Evolutionary conservation across 768 basidiomycete species (phyloP).

Genomic region (Candolleomyces aberdarensis): DNA sequence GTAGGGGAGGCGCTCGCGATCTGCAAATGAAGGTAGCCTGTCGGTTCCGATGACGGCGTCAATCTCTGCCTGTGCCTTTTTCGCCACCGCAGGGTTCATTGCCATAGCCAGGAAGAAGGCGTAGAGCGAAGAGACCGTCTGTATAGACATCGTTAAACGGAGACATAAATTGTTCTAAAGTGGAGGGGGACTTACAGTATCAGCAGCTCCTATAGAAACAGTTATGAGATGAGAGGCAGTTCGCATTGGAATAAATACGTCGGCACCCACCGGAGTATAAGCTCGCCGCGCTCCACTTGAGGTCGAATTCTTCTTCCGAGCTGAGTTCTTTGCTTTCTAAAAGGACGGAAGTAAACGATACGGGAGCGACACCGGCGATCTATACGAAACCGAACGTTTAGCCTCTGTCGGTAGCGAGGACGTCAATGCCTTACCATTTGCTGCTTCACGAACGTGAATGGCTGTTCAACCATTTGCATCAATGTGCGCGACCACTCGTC

Average conservation of each 20-base stretch:
- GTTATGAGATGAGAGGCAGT: background rate
- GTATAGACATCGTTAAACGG: background rate
- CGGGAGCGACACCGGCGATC: constrained; percentile 55
- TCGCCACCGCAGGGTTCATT: constrained; percentile 51
- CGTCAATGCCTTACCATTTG: constrained; percentile 44
- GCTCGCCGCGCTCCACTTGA: constrained; percentile 67
- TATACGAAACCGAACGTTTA: constrained; percentile 20
- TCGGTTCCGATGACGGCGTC: constrained; percentile 57
- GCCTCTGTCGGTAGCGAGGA: constrained; percentile 6
- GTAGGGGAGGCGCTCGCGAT: constrained; percentile 57
- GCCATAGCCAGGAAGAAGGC: constrained; percentile 63
- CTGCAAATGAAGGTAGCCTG: constrained; percentile 57
- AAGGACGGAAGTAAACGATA: constrained; percentile 57
- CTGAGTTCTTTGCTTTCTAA: constrained; percentile 49
- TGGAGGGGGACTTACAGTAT: constrained; percentile 36
- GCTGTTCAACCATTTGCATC: constrained; percentile 51
- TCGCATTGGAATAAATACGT: background rate
- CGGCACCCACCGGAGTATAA: constrained; percentile 46
- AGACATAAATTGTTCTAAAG: too few relatives aligned
- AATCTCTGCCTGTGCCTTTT: constrained; percentile 62
- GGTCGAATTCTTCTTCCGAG: constrained; percentile 54
- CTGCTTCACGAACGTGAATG: constrained; percentile 56
- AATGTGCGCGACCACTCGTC: constrained; percentile 51
- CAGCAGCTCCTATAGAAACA: constrained; percentile 46
- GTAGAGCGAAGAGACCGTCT: constrained; percentile 63